Conservation (phyloP, 257 asterid genomes). For the Przewalskia tangutica region DNA sequence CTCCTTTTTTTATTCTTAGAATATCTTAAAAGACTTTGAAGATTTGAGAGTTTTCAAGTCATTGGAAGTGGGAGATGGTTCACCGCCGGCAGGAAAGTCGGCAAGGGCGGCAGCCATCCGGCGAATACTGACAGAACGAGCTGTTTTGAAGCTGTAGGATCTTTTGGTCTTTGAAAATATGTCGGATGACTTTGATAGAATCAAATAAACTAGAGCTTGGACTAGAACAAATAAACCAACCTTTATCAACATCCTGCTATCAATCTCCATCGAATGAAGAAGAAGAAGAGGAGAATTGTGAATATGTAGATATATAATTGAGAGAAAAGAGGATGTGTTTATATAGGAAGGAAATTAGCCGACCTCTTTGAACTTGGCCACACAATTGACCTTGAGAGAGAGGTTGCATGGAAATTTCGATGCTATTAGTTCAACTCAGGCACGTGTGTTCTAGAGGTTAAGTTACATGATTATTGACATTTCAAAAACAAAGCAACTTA, state of each 20-base stretch:
- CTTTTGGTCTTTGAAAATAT: constrained; percentile 44
- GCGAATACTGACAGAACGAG: constrained; percentile 54
- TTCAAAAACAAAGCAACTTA: background rate
- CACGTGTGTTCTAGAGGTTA: background rate
- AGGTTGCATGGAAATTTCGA: background rate
- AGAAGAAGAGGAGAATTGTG: no score
- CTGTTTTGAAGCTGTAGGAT: constrained; percentile 50
- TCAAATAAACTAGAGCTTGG: constrained; percentile 53
- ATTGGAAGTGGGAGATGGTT: constrained; percentile 29
- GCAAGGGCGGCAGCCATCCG: constrained; percentile 56
- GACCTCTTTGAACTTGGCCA: background rate
- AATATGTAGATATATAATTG: no score
- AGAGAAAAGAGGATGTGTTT: background rate
- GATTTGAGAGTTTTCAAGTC: background rate
- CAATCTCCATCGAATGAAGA: constrained; percentile 25
- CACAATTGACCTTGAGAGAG: background rate
- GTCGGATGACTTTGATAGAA: constrained; percentile 55
- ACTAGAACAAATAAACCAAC: constrained; percentile 44
- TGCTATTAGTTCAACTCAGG: background rate
- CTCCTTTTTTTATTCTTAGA: background rate
- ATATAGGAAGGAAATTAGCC: background rate
- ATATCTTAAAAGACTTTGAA: background rate
- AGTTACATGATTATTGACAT: background rate
- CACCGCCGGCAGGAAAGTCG: constrained; percentile 57
- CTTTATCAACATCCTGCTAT: constrained; percentile 33